Percentiles rank a stretch among this genome's conserved stretches.
Evolutionary conservation across 1,139 yeast genomes (phyloP).

Genomic region (Saccharomyces hybrid): DNA sequence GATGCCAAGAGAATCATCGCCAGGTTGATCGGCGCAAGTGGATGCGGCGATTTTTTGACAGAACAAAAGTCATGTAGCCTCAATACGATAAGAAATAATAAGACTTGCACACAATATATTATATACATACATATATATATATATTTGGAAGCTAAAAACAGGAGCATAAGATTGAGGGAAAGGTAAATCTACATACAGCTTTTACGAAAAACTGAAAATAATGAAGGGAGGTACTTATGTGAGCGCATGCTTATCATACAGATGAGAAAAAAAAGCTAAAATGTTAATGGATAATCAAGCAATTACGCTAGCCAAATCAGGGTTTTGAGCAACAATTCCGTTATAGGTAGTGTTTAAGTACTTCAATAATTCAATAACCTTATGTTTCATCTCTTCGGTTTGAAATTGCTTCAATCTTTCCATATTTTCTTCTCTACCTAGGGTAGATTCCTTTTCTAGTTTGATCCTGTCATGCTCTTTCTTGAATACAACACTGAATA

Average conservation of each 20-base stretch:
- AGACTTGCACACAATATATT: neutral
- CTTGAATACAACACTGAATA: conserved; percentile 63
- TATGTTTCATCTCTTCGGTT: conserved; percentile 52
- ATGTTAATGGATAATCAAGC: conserved; percentile 5
- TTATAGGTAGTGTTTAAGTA: conserved; percentile 59
- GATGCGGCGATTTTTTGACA: neutral
- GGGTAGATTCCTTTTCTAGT: conserved; percentile 61
- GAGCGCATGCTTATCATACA: neutral
- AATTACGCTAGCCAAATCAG: conserved; percentile 48
- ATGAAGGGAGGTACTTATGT: neutral
- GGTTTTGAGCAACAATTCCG: conserved; percentile 54
- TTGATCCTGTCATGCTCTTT: conserved; percentile 67
- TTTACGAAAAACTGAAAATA: neutral
- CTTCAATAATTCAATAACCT: conserved; percentile 65
- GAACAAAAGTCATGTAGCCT: neutral
- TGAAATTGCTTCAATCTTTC: conserved; percentile 76
- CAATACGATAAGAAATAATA: neutral
- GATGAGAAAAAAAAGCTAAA: neutral
- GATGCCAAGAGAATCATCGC: neutral
- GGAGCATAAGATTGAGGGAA: neutral
- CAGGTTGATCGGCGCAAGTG: neutral
- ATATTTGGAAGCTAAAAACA: neutral
- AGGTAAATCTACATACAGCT: neutral
- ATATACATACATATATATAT: neutral
- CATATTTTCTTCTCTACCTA: conserved; percentile 77